These are phyloP conservation scores for Trametes pubescens DNA, from an alignment of 1,284 basidiomycete species.

Conservation along the genomic window DNA sequence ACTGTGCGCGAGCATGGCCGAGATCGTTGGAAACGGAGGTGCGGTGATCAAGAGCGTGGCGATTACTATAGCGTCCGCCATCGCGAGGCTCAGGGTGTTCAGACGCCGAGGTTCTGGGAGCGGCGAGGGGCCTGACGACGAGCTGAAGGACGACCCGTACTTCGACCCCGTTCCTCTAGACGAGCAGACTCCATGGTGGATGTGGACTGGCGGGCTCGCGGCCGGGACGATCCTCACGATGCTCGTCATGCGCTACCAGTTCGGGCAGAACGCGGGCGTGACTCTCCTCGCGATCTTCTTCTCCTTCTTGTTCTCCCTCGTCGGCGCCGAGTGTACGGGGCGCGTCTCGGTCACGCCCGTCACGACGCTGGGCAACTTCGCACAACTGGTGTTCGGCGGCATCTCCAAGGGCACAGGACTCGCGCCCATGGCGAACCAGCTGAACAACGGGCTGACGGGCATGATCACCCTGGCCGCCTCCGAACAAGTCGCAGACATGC, in stretches of 20 bases:
- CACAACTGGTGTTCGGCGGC: conserved; percentile 55
- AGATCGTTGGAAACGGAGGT: conserved; percentile 33
- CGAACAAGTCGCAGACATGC: conserved; percentile 9
- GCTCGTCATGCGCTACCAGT: conserved; percentile 60
- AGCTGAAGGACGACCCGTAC: conserved; percentile 48
- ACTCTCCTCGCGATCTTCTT: conserved; percentile 70
- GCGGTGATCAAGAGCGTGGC: conserved; percentile 27
- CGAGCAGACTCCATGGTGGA: conserved; percentile 62
- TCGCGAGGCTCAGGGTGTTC: conserved; percentile 5
- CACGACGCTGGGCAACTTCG: conserved; percentile 60
- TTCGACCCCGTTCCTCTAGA: conserved; percentile 53
- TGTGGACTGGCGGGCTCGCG: conserved; percentile 63
- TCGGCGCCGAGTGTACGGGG: conserved; percentile 70
- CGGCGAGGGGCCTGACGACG: conserved; percentile 12
- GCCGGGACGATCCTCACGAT: conserved; percentile 61
- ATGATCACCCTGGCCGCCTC: conserved; percentile 66
- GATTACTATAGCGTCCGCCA: conserved; percentile 23
- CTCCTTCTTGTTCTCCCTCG: conserved; percentile 56
- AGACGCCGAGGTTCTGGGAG: background rate
- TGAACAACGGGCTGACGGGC: conserved; percentile 67
- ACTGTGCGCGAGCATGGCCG: conserved; percentile 50
- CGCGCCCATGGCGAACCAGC: conserved; percentile 50
- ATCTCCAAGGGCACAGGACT: conserved; percentile 57
- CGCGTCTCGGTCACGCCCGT: conserved; percentile 67
- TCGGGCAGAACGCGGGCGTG: conserved; percentile 60